Evolutionary conservation across 768 basidiomycete genomes (phyloP).

Genomic region (Naganishia vaughanmartiniae): DNA sequence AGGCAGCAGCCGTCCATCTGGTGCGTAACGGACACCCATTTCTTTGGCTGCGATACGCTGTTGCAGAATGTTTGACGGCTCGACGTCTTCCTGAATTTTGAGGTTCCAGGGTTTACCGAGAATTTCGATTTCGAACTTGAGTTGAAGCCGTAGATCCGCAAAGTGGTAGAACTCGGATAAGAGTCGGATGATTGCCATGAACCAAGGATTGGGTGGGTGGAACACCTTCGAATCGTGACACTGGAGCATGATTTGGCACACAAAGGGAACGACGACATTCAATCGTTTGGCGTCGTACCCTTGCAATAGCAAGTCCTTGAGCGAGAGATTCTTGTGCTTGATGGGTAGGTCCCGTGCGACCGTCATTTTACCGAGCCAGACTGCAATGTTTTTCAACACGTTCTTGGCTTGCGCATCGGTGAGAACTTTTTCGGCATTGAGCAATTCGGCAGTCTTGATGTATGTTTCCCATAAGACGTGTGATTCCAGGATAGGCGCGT

Average conservation of each 20-base stretch:
- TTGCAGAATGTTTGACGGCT: constrained; percentile 66
- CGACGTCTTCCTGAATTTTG: constrained; percentile 56
- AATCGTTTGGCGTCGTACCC: constrained; percentile 89
- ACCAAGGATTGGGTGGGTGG: constrained; percentile 95
- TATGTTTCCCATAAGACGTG: constrained; percentile 92
- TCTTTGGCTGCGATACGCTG: constrained; percentile 21
- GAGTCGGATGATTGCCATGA: constrained; percentile 89
- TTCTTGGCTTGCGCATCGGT: constrained; percentile 79
- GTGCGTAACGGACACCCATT: constrained; percentile 21
- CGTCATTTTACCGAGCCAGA: constrained; percentile 92
- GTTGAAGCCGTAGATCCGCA: constrained; percentile 89
- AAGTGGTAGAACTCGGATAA: constrained; percentile 95
- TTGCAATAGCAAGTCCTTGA: constrained; percentile 96
- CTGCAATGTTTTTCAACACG: constrained; percentile 85
- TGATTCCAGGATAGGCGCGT: constrained; percentile 64
- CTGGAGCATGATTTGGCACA: constrained; percentile 92
- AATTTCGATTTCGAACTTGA: constrained; percentile 98
- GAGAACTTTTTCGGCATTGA: constrained; percentile 88
- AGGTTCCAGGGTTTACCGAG: constrained; percentile 70
- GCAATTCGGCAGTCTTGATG: constrained; percentile 73
- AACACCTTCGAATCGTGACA: constrained; percentile 87
- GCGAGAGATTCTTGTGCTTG: constrained; percentile 85
- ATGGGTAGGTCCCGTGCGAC: constrained; percentile 89
- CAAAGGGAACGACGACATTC: constrained; percentile 92
- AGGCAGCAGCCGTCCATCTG: constrained; percentile 19